Conservation (phyloP, 2,329 filamentous ascomycete species). For the Akanthomyces muscarius region DNA sequence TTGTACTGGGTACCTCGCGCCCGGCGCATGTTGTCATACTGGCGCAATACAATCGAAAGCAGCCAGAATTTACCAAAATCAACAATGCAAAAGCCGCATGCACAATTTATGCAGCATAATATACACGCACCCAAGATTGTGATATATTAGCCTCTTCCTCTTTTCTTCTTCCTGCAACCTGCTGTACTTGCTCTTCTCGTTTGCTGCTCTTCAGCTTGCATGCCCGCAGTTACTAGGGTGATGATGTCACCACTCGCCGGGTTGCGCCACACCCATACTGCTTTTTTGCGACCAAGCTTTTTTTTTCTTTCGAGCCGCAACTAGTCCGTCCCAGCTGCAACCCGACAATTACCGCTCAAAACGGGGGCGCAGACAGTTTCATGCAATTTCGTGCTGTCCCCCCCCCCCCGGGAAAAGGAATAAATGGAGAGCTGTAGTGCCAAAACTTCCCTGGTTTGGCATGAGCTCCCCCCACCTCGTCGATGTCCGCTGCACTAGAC, state of each 20-base stretch:
- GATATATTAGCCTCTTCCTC: background rate
- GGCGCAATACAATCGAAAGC: conserved; percentile 3
- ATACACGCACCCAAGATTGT: background rate
- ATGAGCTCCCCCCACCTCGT: too few relatives aligned
- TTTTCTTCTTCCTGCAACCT: background rate
- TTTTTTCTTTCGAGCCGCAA: background rate
- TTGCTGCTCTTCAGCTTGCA: background rate
- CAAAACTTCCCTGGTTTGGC: background rate
- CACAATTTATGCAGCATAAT: background rate
- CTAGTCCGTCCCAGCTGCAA: background rate
- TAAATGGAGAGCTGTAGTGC: background rate
- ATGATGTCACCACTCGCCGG: conserved; percentile 33
- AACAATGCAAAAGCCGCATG: background rate
- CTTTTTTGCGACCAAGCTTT: background rate
- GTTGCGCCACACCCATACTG: background rate
- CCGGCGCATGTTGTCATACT: conserved; percentile 6
- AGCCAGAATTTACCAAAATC: too few relatives aligned
- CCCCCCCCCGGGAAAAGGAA: background rate
- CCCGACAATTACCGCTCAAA: conserved; percentile 13
- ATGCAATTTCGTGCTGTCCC: background rate
- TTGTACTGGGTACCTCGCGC: conserved; percentile 13
- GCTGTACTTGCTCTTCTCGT: background rate
- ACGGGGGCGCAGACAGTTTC: background rate
- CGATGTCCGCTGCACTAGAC: background rate
- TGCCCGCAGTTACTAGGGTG: conserved; percentile 19